Base-by-base conservation (phyloP, 129 eudicot species). In the Helianthus tuberosus region DNA sequence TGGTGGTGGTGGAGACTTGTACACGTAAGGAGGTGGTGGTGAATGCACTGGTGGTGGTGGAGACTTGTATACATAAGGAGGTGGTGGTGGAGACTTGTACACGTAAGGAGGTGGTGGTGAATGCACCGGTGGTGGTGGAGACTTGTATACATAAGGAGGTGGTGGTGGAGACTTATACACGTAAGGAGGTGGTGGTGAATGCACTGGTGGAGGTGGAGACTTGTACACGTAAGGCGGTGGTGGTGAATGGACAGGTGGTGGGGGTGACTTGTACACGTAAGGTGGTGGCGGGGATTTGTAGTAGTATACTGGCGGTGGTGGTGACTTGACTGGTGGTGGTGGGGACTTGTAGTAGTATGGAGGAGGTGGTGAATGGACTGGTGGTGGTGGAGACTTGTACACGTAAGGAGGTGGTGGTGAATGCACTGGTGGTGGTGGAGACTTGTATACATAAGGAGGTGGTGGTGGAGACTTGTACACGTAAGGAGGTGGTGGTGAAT, bases 171-270 rank as follows among this genome's bases (percentile, higher is more conserved):
- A n/a, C n/a, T n/a, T n/a, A n/a, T 75, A 75, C 17, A 50, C 46
- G 43, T 75, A 75, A 41, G 79, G 53, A 0, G 66, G 41, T 9
- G 44, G 44, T 39, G 44, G 44, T 39, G 44, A 39, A 39, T 39
- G 44, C 8, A 76, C 11, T 0, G 82, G 77, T 32, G 83, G 83
- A 3, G 84, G 76, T 1, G 83, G 83, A 3, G 83, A 75, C 61
- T 55, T 20, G 35, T 55, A 55, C 32, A 39, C 44, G 61, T 55
- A 55, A 16, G 61, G 61, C 8, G 82, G 77, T 32, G 83, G 83
- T 5, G 84, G 76, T 25, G 29, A 25, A 25, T 25, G 29, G 2
- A 25, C 29, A 1, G 29, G 29, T 25, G 29, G 29, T 25, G 29
- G 29, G 1, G 29, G 29, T 0, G 29, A 25, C 29, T 25, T 25